These are phyloP conservation scores for Dactylis glomerata DNA, from an alignment of 176 grass and related monocot genomes.

Conservation along the genomic window DNA sequence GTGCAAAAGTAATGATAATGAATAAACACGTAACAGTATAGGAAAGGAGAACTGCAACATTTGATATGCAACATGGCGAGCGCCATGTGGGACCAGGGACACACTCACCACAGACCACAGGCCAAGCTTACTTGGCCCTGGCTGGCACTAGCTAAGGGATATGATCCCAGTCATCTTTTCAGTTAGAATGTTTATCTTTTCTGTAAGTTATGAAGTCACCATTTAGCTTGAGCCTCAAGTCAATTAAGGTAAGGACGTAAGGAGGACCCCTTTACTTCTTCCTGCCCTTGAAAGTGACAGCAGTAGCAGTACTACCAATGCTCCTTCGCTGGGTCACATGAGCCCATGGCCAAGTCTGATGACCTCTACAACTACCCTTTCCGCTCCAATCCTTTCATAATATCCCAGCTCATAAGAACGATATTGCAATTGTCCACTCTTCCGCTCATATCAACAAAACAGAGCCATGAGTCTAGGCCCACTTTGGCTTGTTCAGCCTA, in stretches of 20 bases:
- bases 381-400: neutral
- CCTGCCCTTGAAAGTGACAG: neutral
- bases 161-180: neutral
- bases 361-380: neutral
- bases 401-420: neutral
- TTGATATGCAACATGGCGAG: neutral
- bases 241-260: neutral
- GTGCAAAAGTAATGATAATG: neutral
- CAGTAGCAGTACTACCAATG: neutral
- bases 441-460: neutral
- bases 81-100: neutral
- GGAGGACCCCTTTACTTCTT: neutral
- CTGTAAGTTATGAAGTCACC: neutral
- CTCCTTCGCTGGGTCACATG: neutral
- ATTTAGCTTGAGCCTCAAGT: neutral
- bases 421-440: neutral
- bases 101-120: neutral
- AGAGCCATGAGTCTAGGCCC: neutral
- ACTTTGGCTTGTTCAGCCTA: neutral
- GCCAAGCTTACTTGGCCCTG: neutral
- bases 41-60: slow-evolving; percentile 4
- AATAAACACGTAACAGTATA: neutral
- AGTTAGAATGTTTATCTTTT: neutral
- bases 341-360: neutral
- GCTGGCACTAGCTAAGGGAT: neutral